phyloP scores from a whole-genome alignment of 345 rosid genomes.

The Tarenaya hassleriana region DNA sequence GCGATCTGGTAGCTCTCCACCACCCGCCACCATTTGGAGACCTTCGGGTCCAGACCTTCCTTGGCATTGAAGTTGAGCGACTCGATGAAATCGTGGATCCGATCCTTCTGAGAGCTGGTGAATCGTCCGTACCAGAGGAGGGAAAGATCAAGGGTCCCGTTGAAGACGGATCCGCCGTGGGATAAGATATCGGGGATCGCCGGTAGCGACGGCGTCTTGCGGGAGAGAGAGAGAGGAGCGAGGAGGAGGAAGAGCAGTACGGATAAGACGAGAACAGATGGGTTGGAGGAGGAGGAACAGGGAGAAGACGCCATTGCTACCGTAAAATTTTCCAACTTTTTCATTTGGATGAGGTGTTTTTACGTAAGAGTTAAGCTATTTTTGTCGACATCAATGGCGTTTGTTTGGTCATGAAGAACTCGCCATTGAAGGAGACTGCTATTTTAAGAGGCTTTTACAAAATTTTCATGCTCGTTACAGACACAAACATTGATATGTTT shows the following conservation, averaged over 20 bases:
- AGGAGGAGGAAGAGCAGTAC: constrained; percentile 22
- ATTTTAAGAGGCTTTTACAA: too few species aligned
- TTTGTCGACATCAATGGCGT: too few species aligned
- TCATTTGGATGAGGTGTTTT: not conserved
- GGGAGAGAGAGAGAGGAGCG: constrained; percentile 16
- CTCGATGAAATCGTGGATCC: constrained; percentile 32
- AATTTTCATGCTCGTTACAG: too few species aligned
- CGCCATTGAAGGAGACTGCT: too few species aligned
- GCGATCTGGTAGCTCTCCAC: constrained; percentile 42
- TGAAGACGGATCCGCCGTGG: constrained; percentile 15
- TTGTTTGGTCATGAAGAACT: too few species aligned
- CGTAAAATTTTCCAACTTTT: not conserved
- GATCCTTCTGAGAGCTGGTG: constrained; percentile 24
- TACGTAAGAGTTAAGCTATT: too few species aligned
- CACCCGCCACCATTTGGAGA: constrained; percentile 37
- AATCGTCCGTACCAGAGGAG: constrained; percentile 40
- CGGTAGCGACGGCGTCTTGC: constrained; percentile 13
- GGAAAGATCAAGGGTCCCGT: constrained; percentile 31
- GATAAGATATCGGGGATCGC: not conserved
- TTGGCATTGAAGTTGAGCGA: constrained; percentile 27
- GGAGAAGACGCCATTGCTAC: constrained; percentile 23
- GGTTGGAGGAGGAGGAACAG: constrained; percentile 14
- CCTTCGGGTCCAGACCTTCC: constrained; percentile 28
- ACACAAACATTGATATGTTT: too few species aligned
- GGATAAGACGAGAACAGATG: constrained; percentile 6